Evolutionary conservation across 2,329 filamentous ascomycete species (phyloP).

Genomic region (Exophiala bonariae): DNA sequence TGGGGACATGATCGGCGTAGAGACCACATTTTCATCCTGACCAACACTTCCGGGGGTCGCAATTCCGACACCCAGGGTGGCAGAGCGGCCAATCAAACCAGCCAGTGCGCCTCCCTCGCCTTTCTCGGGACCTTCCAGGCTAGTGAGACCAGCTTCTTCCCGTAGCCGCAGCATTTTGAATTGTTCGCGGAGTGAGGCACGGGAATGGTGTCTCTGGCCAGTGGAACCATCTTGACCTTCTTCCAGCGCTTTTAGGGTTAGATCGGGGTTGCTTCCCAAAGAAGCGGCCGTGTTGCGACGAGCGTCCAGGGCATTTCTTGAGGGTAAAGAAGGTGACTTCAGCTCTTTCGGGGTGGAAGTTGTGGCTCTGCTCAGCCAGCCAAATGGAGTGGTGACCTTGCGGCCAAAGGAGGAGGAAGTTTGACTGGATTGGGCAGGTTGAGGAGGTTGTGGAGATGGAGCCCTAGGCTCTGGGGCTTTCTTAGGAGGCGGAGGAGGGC

Average conservation of each 20-base stretch:
- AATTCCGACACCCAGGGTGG: constrained; percentile 45
- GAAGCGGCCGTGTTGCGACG: constrained; percentile 79
- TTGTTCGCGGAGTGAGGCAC: constrained; percentile 71
- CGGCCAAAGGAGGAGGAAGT: constrained; percentile 48
- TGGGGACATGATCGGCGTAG: constrained; percentile 30
- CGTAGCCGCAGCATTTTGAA: constrained; percentile 76
- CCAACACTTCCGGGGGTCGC: constrained; percentile 49
- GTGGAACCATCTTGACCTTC: constrained; percentile 57
- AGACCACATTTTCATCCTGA: constrained; percentile 46
- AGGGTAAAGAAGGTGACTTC: constrained; percentile 57
- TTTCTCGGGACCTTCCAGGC: constrained; percentile 50
- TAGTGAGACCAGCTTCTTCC: constrained; percentile 65
- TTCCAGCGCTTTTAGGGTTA: constrained; percentile 74
- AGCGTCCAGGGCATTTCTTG: constrained; percentile 39
- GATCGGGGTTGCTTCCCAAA: constrained; percentile 76
- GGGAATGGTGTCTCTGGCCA: constrained; percentile 48
- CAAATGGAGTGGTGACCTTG: constrained; percentile 85
- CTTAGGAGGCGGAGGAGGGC: constrained; percentile 40
- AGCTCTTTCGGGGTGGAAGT: constrained; percentile 51
- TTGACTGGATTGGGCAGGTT: constrained; percentile 9
- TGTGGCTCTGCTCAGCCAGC: constrained; percentile 45
- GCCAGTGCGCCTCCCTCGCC: constrained; percentile 43
- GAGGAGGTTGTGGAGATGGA: constrained; percentile 33
- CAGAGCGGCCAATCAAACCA: constrained; percentile 41
- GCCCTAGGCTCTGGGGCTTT: constrained; percentile 29